A percentile compares a stretch with the other conserved stretches of the same genome.
Conservation (phyloP, 768 basidiomycete species). For the Holtermannia corniformis region DNA sequence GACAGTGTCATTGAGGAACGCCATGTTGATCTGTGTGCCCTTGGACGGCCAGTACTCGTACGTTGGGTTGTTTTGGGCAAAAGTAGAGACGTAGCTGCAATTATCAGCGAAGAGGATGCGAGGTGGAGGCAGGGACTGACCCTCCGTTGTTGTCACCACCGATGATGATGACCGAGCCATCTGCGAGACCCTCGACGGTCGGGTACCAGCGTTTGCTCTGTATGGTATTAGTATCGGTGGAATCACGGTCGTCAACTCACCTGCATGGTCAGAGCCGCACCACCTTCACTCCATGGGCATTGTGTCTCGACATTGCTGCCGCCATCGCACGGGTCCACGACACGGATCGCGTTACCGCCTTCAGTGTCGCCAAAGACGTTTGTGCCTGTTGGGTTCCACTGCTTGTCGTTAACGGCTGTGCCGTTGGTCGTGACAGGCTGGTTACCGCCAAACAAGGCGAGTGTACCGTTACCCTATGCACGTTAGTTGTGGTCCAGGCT, state of each 20-base stretch:
- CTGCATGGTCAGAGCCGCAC: constrained; percentile 33
- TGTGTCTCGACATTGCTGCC: constrained; percentile 3
- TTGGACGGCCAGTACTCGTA: constrained; percentile 65
- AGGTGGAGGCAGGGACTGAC: constrained; percentile 46
- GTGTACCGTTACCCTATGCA: constrained; percentile 73
- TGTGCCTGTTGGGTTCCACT: constrained; percentile 14
- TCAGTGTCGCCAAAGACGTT: constrained; percentile 67
- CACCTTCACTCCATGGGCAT: constrained; percentile 29
- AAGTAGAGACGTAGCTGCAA: constrained; percentile 58
- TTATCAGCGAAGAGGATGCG: constrained; percentile 20
- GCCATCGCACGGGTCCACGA: constrained; percentile 67
- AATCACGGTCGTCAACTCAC: constrained; percentile 12
- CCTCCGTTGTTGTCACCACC: constrained; percentile 49
- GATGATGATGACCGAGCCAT: constrained; percentile 69
- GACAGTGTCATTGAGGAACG: constrained; percentile 58
- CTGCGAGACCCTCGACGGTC: constrained; percentile 53
- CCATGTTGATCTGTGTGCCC: constrained; percentile 49
- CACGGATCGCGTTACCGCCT: constrained; percentile 65
- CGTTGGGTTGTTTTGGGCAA: constrained; percentile 58
- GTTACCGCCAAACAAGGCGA: constrained; percentile 68
- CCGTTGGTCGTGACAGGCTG: constrained; percentile 45
- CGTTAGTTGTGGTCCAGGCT: too few species aligned
- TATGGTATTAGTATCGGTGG: constrained; percentile 4
- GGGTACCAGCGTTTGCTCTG: constrained; percentile 64
- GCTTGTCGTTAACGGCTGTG: constrained; percentile 24